These are phyloP conservation scores for Trichoderma guizhouense DNA, from an alignment of 2,329 filamentous ascomycete genomes.

Conservation along the genomic window DNA sequence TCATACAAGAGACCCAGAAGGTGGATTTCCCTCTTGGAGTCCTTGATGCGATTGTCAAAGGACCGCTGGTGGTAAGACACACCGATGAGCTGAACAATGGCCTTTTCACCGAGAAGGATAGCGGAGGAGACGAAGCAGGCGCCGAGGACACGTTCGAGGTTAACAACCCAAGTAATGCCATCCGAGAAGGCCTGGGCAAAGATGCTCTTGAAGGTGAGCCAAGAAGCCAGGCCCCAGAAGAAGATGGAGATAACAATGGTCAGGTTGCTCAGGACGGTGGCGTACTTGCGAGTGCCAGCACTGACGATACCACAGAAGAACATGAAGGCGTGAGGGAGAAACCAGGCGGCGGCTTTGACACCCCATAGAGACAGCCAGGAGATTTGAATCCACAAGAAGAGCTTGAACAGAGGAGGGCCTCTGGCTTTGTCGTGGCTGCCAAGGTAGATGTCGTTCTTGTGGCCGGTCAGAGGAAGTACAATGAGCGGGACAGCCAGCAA, in stretches of 20 bases:
- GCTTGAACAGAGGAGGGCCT: constrained; percentile 53
- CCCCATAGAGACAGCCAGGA: constrained; percentile 66
- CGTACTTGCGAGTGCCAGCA: constrained; percentile 68
- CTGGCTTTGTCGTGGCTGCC: constrained; percentile 39
- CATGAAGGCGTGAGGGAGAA: constrained; percentile 61
- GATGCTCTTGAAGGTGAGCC: constrained; percentile 59
- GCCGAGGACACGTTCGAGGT: constrained; percentile 62
- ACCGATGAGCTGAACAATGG: constrained; percentile 77
- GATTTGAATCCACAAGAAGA: constrained; percentile 68
- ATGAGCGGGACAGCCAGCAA: constrained; percentile 61
- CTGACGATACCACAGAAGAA: constrained; percentile 67
- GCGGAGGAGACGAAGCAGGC: constrained; percentile 65
- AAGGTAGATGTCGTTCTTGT: constrained; percentile 37
- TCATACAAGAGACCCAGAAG: constrained; percentile 85
- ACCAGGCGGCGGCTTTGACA: constrained; percentile 61
- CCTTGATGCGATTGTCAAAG: constrained; percentile 78
- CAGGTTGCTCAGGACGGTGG: constrained; percentile 59
- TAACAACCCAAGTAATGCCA: constrained; percentile 51
- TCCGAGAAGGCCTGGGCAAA: constrained; percentile 36
- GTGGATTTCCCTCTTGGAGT: constrained; percentile 81
- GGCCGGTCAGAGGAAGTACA: constrained; percentile 46
- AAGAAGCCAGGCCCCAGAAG: constrained; percentile 63
- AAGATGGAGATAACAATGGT: constrained; percentile 66
- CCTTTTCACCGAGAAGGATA: constrained; percentile 72
- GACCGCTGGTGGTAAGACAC: constrained; percentile 83